These are phyloP conservation scores for Solanum hybrid DNA, from an alignment of 305 asterid species.

Conservation along the genomic window DNA sequence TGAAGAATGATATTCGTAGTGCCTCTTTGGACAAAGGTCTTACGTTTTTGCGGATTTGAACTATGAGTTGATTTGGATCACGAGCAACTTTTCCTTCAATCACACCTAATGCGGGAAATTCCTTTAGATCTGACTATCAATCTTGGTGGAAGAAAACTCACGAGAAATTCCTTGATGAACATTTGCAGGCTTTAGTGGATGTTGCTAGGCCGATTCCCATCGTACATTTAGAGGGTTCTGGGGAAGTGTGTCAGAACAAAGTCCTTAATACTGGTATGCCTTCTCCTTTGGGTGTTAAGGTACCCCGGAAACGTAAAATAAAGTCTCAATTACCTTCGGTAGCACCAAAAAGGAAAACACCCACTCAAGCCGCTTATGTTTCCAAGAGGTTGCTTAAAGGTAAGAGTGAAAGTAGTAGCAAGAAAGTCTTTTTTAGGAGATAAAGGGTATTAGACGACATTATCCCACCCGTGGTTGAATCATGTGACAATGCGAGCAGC, in stretches of 20 bases:
- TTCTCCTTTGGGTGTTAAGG: neutral
- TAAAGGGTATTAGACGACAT: neutral
- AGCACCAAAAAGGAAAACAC: neutral
- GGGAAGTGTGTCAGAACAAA: neutral
- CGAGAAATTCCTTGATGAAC: neutral
- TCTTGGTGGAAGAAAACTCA: neutral
- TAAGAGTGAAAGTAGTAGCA: neutral
- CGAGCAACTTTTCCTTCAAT: neutral
- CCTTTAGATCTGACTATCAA: neutral
- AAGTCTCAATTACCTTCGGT: neutral
- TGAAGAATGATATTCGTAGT: neutral
- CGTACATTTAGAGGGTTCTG: neutral
- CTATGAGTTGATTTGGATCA: neutral
- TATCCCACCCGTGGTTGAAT: neutral
- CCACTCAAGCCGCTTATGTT: neutral
- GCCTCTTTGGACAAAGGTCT: neutral
- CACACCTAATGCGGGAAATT: neutral
- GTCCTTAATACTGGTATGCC: neutral
- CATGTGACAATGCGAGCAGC: neutral
- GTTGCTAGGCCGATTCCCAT: neutral
- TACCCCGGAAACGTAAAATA: neutral
- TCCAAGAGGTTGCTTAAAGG: neutral
- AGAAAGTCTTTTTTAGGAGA: neutral
- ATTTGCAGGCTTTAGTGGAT: neutral
- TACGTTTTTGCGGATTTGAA: neutral